Conservation (phyloP, 495 filamentous ascomycete genomes). For the Sabuloglossum arenarium region DNA sequence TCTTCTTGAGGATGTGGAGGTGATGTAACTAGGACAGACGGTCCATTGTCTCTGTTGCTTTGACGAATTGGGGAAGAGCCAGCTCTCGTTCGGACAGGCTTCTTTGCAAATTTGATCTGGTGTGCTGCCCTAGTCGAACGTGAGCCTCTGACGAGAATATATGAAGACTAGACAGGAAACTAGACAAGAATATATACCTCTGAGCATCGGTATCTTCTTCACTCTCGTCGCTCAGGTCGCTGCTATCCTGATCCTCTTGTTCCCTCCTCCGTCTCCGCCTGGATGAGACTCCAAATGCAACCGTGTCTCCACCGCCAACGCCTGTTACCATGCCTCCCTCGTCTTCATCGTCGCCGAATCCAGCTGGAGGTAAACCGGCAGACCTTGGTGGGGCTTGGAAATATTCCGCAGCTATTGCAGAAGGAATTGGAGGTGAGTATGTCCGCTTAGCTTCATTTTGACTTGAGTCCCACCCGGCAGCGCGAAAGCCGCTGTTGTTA, state of each 20-base stretch:
- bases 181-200: background rate
- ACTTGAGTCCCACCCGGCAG: slow-evolving; percentile 75
- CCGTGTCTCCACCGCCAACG: slow-evolving; percentile 45
- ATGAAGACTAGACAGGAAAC: background rate
- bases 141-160: background rate
- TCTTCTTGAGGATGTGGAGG: slow-evolving; percentile 27
- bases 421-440: slow-evolving; percentile 91
- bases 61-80: slow-evolving; percentile 70
- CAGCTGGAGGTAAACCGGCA: slow-evolving; percentile 24
- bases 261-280: slow-evolving; percentile 36
- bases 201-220: slow-evolving; percentile 62
- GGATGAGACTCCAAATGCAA: slow-evolving; percentile 38
- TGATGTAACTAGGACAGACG: slow-evolving; percentile 17
- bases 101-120: slow-evolving; percentile 86
- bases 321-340: slow-evolving; percentile 66
- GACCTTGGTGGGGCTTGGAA: slow-evolving; percentile 48
- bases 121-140: slow-evolving; percentile 30
- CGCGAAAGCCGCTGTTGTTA: slow-evolving; percentile 86
- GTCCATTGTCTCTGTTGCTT: slow-evolving; percentile 24
- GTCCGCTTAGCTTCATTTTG: slow-evolving; percentile 65
- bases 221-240: slow-evolving; percentile 87
- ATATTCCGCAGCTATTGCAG: slow-evolving; percentile 74
- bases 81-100: slow-evolving; percentile 71
- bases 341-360: slow-evolving; percentile 57
- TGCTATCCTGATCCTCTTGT: slow-evolving; percentile 92